These are phyloP conservation scores for Kodamaea leandrae DNA, from an alignment of 805 yeast species.

Conservation along the genomic window DNA sequence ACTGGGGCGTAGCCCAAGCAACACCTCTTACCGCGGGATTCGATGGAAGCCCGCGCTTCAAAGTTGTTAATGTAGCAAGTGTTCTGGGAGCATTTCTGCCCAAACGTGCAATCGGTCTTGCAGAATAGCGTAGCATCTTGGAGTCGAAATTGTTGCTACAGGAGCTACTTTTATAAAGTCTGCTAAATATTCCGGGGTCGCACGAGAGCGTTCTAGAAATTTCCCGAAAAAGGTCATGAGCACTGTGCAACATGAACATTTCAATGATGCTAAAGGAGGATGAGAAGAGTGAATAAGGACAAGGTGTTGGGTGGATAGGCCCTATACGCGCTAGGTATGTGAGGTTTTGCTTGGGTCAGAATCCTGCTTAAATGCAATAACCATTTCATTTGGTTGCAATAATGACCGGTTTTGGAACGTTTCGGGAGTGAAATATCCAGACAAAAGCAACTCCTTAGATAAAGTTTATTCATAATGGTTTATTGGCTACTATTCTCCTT, in stretches of 20 bases:
- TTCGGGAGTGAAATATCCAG: too few species aligned
- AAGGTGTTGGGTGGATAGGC: too few species aligned
- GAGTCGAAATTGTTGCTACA: not conserved
- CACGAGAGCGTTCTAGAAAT: slow-evolving; percentile 1
- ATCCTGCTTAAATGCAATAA: too few species aligned
- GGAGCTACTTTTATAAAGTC: not conserved
- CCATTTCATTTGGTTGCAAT: too few species aligned
- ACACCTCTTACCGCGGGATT: not conserved
- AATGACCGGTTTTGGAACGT: too few species aligned
- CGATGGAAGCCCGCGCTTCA: not conserved
- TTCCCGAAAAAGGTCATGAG: slow-evolving; percentile 1
- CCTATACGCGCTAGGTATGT: too few species aligned
- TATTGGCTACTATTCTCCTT: too few species aligned
- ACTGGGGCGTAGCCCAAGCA: not conserved
- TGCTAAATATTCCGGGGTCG: not conserved
- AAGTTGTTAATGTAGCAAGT: not conserved
- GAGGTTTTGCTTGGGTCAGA: too few species aligned
- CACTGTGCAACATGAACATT: not conserved
- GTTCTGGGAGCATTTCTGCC: not conserved
- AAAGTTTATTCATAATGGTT: too few species aligned
- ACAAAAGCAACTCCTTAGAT: too few species aligned
- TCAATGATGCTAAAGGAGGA: too few species aligned
- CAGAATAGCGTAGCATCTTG: slow-evolving; percentile 1
- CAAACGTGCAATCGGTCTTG: not conserved
- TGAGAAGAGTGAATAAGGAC: too few species aligned